Evolutionary conservation across 805 yeast genomes (phyloP).

Genomic region (Teunomyces kruisii): DNA sequence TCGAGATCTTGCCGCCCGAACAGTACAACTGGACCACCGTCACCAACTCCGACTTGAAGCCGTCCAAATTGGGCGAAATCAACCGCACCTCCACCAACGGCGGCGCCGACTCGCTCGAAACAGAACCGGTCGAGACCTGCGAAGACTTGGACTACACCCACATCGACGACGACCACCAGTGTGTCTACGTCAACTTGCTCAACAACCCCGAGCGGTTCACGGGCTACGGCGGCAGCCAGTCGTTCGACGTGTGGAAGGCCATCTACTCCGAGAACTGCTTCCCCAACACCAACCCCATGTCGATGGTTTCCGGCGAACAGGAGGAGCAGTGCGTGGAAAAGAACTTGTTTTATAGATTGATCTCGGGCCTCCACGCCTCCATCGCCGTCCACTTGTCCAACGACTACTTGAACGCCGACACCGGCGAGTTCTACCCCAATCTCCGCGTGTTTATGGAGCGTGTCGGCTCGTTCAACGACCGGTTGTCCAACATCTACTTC

Average conservation of each 20-base stretch:
- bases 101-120: constrained; percentile 24
- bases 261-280: constrained; percentile 92
- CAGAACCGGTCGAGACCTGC: constrained; percentile 26
- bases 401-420: constrained; percentile 60
- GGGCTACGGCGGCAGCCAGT: constrained; percentile 92
- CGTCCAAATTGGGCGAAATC: constrained; percentile 61
- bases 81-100: constrained; percentile 18
- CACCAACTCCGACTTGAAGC: constrained; percentile 60
- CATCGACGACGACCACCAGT: constrained; percentile 60
- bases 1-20: constrained; percentile 65
- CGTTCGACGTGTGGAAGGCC: constrained; percentile 89
- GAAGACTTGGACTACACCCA: constrained; percentile 68
- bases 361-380: constrained; percentile 94
- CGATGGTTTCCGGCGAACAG: constrained; percentile 30
- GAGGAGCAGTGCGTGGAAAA: constrained; percentile 73
- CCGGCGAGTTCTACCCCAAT: constrained; percentile 84
- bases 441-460: constrained; percentile 78
- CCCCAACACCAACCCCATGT: constrained; percentile 46
- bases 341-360: constrained; percentile 78
- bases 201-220: constrained; percentile 96
- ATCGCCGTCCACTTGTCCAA: constrained; percentile 90
- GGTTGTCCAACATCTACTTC: constrained; percentile 86
- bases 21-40: constrained; percentile 67
- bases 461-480: constrained; percentile 87
- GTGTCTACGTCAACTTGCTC: constrained; percentile 81